Evolutionary conservation across 257 asterid species (phyloP), one percentile per base, ranked within the genome.

Genomic region (Gentiana dahurica): DNA sequence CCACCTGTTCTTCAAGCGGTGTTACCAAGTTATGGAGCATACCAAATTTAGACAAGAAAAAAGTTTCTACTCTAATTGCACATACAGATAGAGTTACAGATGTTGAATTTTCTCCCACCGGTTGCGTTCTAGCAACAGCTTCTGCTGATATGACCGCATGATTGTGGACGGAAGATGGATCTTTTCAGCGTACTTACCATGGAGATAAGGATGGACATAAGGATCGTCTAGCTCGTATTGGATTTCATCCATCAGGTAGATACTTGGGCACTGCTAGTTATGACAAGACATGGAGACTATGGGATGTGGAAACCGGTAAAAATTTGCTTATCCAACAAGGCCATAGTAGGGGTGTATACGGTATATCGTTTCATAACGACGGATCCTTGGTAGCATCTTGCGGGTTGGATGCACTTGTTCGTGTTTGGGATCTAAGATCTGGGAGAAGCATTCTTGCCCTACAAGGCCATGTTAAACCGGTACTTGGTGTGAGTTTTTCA

Each of bases 261-360:
- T 92, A 87, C 79, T 73, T 92, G 72, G 98, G 93, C 57, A 85
- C 98, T n/a, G 70, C 97, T 62, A 81, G 98, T 77, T 92, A 79
- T 72, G 95, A 92, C 75, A 81, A 80, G 65, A 92, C 98, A 45
- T 92, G 97, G 95, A 81, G 97, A 69, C 65, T 92, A 61, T 92
- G 98, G 98, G 85, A 87, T 71, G 94, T 88, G 48, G 98, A 92
- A 70, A 79, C 95, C 41, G 94, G 98, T 54, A 95, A 81, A 59
- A 95, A 83, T 77, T 71, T 88, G 63, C 97, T 92, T 71, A 80
- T 86, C 71, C 97, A 92, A 74, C 97, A 92, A 83, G 98, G 97
- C 53, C 97, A 85, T 63, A 92, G 97, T 61, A 85, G 97, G 74
- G 81, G 98, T 72, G 84, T 92, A 1, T 92, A 92, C 64, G 98